phyloP scores from a whole-genome alignment of 331 rosid genomes.

The Phaseolus coccineus region DNA sequence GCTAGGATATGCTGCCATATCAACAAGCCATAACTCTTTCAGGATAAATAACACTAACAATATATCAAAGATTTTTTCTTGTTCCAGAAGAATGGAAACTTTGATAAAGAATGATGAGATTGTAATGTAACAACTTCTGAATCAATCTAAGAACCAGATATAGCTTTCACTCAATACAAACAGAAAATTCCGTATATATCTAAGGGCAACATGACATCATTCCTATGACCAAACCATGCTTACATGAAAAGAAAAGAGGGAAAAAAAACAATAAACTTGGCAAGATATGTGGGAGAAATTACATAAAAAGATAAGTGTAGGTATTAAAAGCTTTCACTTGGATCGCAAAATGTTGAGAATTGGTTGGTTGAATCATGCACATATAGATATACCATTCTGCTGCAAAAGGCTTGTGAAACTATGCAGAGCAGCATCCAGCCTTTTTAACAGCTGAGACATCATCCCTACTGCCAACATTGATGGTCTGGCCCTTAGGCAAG shows the following conservation, averaged over 20 bases:
- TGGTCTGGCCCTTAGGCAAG: constrained; percentile 80
- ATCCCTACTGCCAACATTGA: constrained; percentile 67
- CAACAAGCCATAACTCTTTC: not conserved
- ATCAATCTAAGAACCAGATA: constrained; percentile 28
- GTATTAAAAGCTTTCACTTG: constrained; percentile 29
- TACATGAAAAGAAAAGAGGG: not conserved
- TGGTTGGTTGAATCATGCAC: constrained; percentile 27
- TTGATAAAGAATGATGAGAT: constrained; percentile 3
- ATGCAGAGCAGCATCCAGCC: constrained; percentile 79
- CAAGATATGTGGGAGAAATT: constrained; percentile 37
- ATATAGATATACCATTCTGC: constrained; percentile 4
- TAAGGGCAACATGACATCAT: constrained; percentile 36
- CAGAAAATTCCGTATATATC: constrained; percentile 31
- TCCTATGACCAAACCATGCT: constrained; percentile 49
- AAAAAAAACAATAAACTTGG: not conserved
- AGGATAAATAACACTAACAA: not conserved
- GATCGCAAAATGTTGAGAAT: constrained; percentile 35
- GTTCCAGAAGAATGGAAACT: constrained; percentile 1
- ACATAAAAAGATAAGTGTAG: constrained; percentile 14
- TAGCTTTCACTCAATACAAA: constrained; percentile 31
- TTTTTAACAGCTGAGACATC: constrained; percentile 80
- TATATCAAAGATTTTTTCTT: not conserved
- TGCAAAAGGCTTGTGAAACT: constrained; percentile 44
- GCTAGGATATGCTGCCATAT: not conserved
- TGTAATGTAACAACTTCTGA: constrained; percentile 17